Conservation (phyloP, 148 eudicot species). For the Pouteria glomerata region DNA sequence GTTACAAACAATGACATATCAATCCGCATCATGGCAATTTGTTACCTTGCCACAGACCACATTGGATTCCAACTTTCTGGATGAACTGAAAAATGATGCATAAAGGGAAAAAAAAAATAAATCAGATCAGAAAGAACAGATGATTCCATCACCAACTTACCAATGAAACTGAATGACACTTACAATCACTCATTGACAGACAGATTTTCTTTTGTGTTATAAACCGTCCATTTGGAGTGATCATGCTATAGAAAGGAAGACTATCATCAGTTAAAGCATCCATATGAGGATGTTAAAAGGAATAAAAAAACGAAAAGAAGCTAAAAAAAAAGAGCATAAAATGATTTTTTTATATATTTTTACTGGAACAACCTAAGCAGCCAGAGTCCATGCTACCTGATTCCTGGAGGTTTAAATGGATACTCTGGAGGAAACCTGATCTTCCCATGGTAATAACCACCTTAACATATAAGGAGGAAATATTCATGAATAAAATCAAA, state of each 20-base stretch:
- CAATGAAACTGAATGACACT: conserved; percentile 17
- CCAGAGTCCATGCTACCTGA: conserved; percentile 37
- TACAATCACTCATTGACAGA: conserved; percentile 87
- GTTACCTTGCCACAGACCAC: conserved; percentile 98
- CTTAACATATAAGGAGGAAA: conserved; percentile 20
- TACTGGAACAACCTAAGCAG: neutral
- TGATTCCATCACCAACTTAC: neutral
- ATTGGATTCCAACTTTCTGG: conserved; percentile 98
- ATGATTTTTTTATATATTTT: neutral
- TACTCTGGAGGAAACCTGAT: conserved; percentile 85
- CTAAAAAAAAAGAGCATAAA: neutral
- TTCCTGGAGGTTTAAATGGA: conserved; percentile 89
- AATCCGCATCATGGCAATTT: neutral
- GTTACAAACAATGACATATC: neutral
- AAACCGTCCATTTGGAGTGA: conserved; percentile 86
- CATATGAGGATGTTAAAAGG: neutral
- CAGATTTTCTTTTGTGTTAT: conserved; percentile 77
- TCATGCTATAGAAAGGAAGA: conserved; percentile 51
- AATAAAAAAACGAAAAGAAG: neutral
- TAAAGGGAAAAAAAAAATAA: neutral
- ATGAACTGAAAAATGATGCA: conserved; percentile 49
- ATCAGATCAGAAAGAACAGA: neutral
- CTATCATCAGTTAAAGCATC: neutral
- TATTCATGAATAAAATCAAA: conserved; percentile 4
- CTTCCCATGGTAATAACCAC: conserved; percentile 85